Conservation (phyloP, 306 rosid species). For the Urtica urens region DNA sequence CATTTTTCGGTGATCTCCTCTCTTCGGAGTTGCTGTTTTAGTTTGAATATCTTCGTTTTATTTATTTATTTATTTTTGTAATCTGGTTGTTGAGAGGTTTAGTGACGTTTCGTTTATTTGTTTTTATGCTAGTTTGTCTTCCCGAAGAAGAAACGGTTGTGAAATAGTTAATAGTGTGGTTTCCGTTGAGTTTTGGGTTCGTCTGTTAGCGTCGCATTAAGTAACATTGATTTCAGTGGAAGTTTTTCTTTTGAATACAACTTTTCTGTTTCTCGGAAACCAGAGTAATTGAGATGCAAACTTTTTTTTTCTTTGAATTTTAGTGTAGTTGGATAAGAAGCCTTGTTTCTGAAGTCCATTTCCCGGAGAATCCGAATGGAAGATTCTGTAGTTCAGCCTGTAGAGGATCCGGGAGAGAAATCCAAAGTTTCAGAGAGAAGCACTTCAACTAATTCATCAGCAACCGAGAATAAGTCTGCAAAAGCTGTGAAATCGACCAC, state of each 20-base stretch:
- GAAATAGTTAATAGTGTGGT: slow-evolving; percentile 4
- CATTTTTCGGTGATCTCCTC: slow-evolving; percentile 27
- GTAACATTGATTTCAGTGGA: background rate
- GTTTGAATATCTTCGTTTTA: slow-evolving; percentile 14
- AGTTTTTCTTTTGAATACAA: background rate
- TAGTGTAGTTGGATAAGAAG: slow-evolving; percentile 12
- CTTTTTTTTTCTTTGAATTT: background rate
- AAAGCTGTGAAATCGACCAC: slow-evolving; percentile 29
- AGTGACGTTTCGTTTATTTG: background rate
- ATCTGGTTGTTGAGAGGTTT: slow-evolving; percentile 14
- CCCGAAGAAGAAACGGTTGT: background rate
- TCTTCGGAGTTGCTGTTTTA: background rate
- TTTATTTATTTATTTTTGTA: slow-evolving; percentile 3
- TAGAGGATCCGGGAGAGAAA: slow-evolving; percentile 30
- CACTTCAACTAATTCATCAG: slow-evolving; percentile 19
- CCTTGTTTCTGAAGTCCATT: slow-evolving; percentile 7
- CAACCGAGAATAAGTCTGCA: slow-evolving; percentile 17
- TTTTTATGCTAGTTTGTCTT: background rate
- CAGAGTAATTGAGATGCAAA: background rate
- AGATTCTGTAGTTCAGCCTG: slow-evolving; percentile 28
- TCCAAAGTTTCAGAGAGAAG: slow-evolving; percentile 19
- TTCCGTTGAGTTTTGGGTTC: slow-evolving; percentile 9
- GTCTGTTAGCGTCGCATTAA: slow-evolving; percentile 7
- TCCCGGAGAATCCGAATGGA: slow-evolving; percentile 39
- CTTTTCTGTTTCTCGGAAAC: slow-evolving; percentile 5